Percentiles rank a stretch among this genome's conserved stretches.
Conservation (phyloP, 2,329 filamentous ascomycete genomes). For the Exserohilum rostratum region DNA sequence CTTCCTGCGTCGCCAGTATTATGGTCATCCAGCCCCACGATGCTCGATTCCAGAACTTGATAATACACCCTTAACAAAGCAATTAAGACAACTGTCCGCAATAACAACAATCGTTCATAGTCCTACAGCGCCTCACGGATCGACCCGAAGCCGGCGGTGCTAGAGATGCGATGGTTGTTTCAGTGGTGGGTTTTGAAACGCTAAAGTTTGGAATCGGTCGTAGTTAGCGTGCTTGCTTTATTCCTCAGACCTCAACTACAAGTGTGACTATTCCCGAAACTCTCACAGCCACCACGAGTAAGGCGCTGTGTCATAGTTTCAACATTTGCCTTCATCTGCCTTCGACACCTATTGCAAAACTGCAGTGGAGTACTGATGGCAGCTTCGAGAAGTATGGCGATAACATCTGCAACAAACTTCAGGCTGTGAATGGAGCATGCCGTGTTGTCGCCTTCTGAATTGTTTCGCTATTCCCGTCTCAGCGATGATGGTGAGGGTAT, state of each 20-base stretch:
- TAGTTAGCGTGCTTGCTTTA: constrained; percentile 24
- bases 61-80: background rate
- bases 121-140: constrained; percentile 1
- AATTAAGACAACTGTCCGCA: background rate
- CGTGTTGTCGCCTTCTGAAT: background rate
- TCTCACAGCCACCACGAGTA: background rate
- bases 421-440: background rate
- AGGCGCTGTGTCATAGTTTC: background rate
- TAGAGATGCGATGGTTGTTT: constrained; percentile 19
- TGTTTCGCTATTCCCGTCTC: constrained; percentile 2
- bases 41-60: background rate
- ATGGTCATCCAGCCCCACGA: background rate
- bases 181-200: constrained; percentile 31
- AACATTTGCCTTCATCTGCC: background rate
- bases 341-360: background rate
- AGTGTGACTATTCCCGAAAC: constrained; percentile 23
- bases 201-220: constrained; percentile 29
- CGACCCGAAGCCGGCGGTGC: constrained; percentile 2
- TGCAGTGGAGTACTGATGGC: background rate
- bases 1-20: background rate
- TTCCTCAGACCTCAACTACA: constrained; percentile 1
- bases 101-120: background rate
- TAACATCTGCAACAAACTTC: constrained; percentile 1
- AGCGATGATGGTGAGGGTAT: background rate
- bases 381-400: constrained; percentile 1